Conservation (phyloP, 345 rosid species). For the Mercurialis annua region DNA sequence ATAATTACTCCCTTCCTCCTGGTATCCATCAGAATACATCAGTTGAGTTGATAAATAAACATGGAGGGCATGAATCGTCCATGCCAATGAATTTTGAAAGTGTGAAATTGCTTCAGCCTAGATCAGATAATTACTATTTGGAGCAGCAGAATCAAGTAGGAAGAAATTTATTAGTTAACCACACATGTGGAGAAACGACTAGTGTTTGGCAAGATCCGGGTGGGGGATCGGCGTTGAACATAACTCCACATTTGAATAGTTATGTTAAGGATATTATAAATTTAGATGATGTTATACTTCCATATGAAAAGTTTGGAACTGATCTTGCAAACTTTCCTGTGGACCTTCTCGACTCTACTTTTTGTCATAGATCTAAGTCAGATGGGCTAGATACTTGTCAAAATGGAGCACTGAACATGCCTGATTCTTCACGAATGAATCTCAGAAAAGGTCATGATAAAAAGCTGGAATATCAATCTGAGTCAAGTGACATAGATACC, state of each 20-base stretch:
- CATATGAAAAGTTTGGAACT: conserved; percentile 39
- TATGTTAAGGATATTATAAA: conserved; percentile 27
- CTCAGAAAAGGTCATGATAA: conserved; percentile 34
- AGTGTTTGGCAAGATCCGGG: conserved; percentile 36
- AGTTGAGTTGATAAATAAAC: conserved; percentile 35
- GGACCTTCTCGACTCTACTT: conserved; percentile 34
- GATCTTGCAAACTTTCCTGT: conserved; percentile 29
- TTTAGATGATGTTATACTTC: conserved; percentile 38
- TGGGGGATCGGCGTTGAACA: conserved; percentile 29
- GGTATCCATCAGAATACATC: conserved; percentile 30
- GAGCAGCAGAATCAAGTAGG: conserved; percentile 41
- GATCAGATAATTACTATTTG: conserved; percentile 25
- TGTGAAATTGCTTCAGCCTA: conserved; percentile 28
- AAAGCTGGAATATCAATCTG: conserved; percentile 31
- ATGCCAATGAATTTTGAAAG: conserved; percentile 34
- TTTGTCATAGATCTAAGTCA: conserved; percentile 28
- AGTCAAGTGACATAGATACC: conserved; percentile 34
- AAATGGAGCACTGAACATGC: conserved; percentile 27
- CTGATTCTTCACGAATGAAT: conserved; percentile 38
- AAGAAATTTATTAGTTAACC: conserved; percentile 25
- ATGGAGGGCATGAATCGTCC: conserved; percentile 35
- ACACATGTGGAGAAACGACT: conserved; percentile 37
- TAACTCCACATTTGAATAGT: conserved; percentile 31
- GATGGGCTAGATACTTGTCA: conserved; percentile 28
- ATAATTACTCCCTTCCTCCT: conserved; percentile 32